These are phyloP conservation scores for Thermomyces lanuginosus DNA, from an alignment of 2,329 filamentous ascomycete genomes.

Conservation along the genomic window DNA sequence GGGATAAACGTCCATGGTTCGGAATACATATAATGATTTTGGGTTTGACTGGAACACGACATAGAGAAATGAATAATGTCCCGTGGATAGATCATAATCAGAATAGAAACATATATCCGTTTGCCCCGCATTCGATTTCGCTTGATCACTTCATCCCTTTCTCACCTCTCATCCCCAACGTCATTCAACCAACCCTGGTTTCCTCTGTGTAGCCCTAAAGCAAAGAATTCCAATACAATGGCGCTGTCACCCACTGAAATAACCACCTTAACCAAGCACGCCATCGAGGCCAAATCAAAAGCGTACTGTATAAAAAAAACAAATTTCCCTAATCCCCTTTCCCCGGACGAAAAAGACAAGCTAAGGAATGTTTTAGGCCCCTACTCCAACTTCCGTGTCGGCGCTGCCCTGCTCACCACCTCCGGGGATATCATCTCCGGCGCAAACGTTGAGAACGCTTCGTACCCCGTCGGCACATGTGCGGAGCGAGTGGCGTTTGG, in stretches of 20 bases:
- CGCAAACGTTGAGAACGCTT: constrained; percentile 84
- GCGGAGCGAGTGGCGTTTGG: constrained; percentile 83
- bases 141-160: neutral
- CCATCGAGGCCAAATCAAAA: constrained; percentile 53
- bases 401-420: constrained; percentile 55
- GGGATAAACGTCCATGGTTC: constrained; percentile 16
- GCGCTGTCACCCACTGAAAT: constrained; percentile 34
- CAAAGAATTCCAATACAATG: constrained; percentile 8
- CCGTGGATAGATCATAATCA: too few species aligned
- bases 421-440: constrained; percentile 47
- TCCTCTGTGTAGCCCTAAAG: neutral
- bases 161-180: neutral
- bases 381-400: constrained; percentile 85
- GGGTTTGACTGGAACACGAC: too few species aligned
- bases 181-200: neutral
- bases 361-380: constrained; percentile 36
- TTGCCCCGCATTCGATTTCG: neutral
- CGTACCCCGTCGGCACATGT: constrained; percentile 88
- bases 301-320: constrained; percentile 56
- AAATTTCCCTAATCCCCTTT: neutral
- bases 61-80: too few species aligned
- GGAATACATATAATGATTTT: too few species aligned
- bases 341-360: neutral
- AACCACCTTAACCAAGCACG: constrained; percentile 42
- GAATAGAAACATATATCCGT: too few species aligned